A percentile compares a stretch with the other conserved stretches of the same genome.
phyloP scores from a whole-genome alignment of 306 rosid species.

The Alnus glutinosa region DNA sequence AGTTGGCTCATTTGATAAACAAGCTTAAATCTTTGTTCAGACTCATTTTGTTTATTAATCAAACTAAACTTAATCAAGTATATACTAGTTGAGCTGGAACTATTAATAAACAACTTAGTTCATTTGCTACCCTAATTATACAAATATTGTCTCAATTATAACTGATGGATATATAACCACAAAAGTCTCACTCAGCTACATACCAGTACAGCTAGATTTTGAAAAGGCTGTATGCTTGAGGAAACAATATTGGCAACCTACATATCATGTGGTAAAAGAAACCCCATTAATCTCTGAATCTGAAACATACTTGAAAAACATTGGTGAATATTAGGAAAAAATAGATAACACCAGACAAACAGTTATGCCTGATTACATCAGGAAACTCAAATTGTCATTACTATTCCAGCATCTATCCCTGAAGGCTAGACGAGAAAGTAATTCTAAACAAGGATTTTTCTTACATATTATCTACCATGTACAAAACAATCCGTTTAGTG shows the following conservation, averaged over 20 bases:
- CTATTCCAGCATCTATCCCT: neutral
- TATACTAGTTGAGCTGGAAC: too few species aligned
- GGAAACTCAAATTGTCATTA: neutral
- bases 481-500: neutral
- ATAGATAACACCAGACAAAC: neutral
- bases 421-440: neutral
- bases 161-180: neutral
- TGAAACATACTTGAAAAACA: neutral
- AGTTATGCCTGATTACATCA: neutral
- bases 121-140: neutral
- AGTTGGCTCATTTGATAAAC: too few species aligned
- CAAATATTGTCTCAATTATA: neutral
- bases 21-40: too few species aligned
- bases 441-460: neutral
- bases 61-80: too few species aligned
- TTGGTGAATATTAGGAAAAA: neutral
- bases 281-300: neutral
- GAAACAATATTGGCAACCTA: conserved; percentile 69
- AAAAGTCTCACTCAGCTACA: conserved; percentile 10
- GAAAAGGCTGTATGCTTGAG: conserved; percentile 83
- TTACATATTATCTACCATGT: neutral
- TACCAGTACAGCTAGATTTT: conserved; percentile 56
- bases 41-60: too few species aligned
- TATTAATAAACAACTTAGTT: too few species aligned
- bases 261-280: conserved; percentile 14